Evolutionary conservation across 139 green algal species (phyloP).

Genomic region (Chlamydomonas sp.): DNA sequence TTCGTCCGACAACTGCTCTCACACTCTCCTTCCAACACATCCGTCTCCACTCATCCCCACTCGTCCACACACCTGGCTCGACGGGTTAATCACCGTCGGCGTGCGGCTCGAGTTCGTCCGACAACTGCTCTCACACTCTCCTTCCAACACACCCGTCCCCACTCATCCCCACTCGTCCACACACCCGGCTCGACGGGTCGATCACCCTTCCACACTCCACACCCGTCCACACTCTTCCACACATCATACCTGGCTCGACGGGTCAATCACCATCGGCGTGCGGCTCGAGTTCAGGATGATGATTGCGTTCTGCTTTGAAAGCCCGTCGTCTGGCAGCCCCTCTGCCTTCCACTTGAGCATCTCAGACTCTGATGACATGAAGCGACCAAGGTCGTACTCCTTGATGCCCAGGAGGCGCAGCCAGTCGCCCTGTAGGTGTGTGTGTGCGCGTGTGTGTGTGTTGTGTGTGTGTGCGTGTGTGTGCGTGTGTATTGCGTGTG

Average conservation of each 20-base stretch:
- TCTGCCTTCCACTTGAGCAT: slow-evolving; percentile 69
- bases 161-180: too few relatives aligned
- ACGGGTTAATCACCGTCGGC: too few relatives aligned
- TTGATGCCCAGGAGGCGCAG: slow-evolving; percentile 9
- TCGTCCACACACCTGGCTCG: slow-evolving; percentile 29
- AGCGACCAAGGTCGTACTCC: slow-evolving; percentile 47
- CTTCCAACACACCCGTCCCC: background rate
- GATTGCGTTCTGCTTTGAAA: slow-evolving; percentile 66
- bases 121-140: too few relatives aligned
- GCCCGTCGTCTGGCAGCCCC: slow-evolving; percentile 59
- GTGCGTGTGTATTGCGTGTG: too few relatives aligned
- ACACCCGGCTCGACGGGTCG: slow-evolving; percentile 56
- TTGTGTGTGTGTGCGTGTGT: too few relatives aligned
- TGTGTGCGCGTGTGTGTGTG: too few relatives aligned
- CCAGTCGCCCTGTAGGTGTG: slow-evolving; percentile 19
- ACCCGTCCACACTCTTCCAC: too few relatives aligned
- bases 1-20: too few relatives aligned
- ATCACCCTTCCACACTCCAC: too few relatives aligned
- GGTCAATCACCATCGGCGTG: slow-evolving; percentile 70
- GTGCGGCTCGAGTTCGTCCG: too few relatives aligned
- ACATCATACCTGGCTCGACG: slow-evolving; percentile 39
- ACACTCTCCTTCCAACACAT: background rate
- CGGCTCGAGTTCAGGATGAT: slow-evolving; percentile 43
- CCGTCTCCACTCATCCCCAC: too few relatives aligned
- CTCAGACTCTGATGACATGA: slow-evolving; percentile 64